Evolutionary conservation across 805 yeast species (phyloP).

Genomic region (Trichomonascus vanleenenianus): DNA sequence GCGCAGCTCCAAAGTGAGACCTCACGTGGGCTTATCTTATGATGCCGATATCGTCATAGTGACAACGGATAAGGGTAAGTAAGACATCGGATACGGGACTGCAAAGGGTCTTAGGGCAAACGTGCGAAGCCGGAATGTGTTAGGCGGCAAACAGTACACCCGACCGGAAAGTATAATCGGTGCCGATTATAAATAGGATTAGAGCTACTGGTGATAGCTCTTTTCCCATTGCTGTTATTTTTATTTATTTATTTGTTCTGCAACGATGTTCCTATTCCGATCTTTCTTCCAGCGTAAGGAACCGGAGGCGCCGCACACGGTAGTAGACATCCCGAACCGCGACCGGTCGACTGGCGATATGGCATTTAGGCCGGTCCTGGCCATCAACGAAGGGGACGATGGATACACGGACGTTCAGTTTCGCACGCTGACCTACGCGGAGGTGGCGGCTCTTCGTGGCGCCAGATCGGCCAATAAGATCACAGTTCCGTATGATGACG

Average conservation of each 20-base stretch:
- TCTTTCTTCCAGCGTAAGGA: conserved; percentile 2
- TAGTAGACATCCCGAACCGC: background rate
- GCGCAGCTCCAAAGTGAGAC: too few species aligned
- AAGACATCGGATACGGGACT: background rate
- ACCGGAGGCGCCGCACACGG: background rate
- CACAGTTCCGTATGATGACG: conserved; percentile 17
- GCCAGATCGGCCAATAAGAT: conserved; percentile 7
- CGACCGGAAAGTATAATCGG: too few species aligned
- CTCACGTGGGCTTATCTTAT: too few species aligned
- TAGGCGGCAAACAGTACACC: too few species aligned
- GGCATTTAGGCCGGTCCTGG: conserved; percentile 3
- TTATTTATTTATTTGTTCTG: background rate
- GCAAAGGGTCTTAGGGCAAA: too few species aligned
- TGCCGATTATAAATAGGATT: too few species aligned
- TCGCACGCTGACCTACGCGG: conserved; percentile 46
- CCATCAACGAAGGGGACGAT: conserved; percentile 22
- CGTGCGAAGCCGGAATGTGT: too few species aligned
- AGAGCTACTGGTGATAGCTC: background rate
- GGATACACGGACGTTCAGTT: conserved; percentile 41
- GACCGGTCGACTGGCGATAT: background rate
- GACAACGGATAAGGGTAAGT: background rate
- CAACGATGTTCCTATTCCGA: conserved; percentile 6
- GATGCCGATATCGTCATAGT: background rate
- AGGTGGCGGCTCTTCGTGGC: conserved; percentile 35
- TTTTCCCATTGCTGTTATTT: background rate